Percentiles rank a stretch among this genome's conserved stretches.
Evolutionary conservation across 108 stramenopile genomes (phyloP).

Genomic region (Epithemia pelagica): DNA sequence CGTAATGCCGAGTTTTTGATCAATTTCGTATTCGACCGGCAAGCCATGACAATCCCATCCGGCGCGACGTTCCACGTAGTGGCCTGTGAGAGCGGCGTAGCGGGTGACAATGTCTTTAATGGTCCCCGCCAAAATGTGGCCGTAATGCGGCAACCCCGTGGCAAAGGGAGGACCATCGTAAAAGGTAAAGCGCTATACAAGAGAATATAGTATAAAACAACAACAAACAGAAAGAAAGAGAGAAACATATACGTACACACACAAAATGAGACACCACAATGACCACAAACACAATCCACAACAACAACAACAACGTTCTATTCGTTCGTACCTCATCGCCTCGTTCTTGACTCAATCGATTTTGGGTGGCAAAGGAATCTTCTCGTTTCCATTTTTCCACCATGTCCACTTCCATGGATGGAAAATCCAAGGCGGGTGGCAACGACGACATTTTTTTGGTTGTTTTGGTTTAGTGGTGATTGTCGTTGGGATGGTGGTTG

Average conservation of each 20-base stretch:
- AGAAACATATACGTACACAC: background rate
- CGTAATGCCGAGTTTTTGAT: constrained; percentile 91
- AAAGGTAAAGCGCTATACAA: constrained; percentile 85
- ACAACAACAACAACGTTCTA: background rate
- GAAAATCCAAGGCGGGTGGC: constrained; percentile 74
- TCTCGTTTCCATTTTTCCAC: constrained; percentile 71
- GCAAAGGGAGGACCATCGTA: constrained; percentile 99
- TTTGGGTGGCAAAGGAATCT: constrained; percentile 65
- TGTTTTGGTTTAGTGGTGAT: too few species aligned
- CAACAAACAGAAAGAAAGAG: background rate
- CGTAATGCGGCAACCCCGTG: constrained; percentile 98
- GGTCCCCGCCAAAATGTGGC: constrained; percentile 98
- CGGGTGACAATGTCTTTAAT: constrained; percentile 99
- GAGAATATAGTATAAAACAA: background rate
- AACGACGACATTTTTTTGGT: constrained; percentile 79
- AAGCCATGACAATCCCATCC: constrained; percentile 99
- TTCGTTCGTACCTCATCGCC: constrained; percentile 60
- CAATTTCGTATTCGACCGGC: constrained; percentile 99
- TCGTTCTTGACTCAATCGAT: constrained; percentile 54
- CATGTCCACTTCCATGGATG: constrained; percentile 75
- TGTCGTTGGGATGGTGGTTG: too few species aligned
- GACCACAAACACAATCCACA: background rate
- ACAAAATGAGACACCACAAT: background rate
- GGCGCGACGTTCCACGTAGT: constrained; percentile 89
- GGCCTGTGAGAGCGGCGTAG: constrained; percentile 92